Percentiles rank a stretch among this genome's conserved stretches.
Evolutionary conservation across 2,329 filamentous ascomycete genomes (phyloP).

Genomic region (Penicillium vulpinum): DNA sequence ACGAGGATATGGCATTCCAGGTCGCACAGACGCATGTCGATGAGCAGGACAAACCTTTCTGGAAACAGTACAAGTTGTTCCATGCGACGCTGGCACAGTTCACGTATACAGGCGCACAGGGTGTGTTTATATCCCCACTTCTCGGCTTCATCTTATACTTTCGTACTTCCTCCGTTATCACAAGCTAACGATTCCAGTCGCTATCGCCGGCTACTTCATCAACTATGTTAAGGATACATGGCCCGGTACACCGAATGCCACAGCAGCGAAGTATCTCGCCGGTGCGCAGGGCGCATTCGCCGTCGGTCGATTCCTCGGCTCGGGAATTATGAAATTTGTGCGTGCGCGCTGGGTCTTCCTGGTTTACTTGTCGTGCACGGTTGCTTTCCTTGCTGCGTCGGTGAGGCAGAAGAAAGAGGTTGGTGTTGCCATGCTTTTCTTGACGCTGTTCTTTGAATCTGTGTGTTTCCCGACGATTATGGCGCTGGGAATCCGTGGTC

Average conservation of each 20-base stretch:
- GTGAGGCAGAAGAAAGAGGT: slow-evolving; percentile 51
- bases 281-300: slow-evolving; percentile 74
- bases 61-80: slow-evolving; percentile 73
- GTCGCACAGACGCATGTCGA: slow-evolving; percentile 57
- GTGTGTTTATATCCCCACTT: slow-evolving; percentile 24
- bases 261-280: slow-evolving; percentile 68
- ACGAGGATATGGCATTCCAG: slow-evolving; percentile 67
- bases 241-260: slow-evolving; percentile 53
- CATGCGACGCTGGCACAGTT: slow-evolving; percentile 76
- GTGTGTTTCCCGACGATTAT: slow-evolving; percentile 83
- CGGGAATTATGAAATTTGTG: slow-evolving; percentile 64
- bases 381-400: slow-evolving; percentile 58
- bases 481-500: slow-evolving; percentile 71
- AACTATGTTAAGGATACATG: slow-evolving; percentile 68
- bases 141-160: background rate
- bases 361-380: slow-evolving; percentile 62
- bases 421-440: slow-evolving; percentile 58
- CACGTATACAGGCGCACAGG: slow-evolving; percentile 77
- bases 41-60: slow-evolving; percentile 60
- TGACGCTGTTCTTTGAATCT: slow-evolving; percentile 79
- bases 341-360: slow-evolving; percentile 71
- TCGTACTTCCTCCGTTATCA: background rate
- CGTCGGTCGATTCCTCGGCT: slow-evolving; percentile 68
- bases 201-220: slow-evolving; percentile 65
- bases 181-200: slow-evolving; percentile 32